phyloP scores from a whole-genome alignment of 768 basidiomycete species.

The Nevesoporus exiguus region DNA sequence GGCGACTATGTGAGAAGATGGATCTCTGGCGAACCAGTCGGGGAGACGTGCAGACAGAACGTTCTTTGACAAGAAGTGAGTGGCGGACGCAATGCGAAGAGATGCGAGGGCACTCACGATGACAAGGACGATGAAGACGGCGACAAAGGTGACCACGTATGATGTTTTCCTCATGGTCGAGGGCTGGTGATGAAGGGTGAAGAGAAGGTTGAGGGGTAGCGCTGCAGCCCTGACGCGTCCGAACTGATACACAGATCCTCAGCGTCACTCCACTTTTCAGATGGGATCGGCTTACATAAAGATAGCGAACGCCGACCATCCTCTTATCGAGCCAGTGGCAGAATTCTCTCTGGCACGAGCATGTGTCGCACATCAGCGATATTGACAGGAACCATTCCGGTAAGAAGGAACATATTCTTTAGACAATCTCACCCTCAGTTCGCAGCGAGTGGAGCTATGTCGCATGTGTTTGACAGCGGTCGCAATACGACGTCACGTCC shows the following conservation, averaged over 20 bases:
- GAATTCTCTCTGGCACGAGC: conserved; percentile 9
- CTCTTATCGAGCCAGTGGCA: conserved; percentile 19
- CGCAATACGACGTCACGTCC: conserved; percentile 19
- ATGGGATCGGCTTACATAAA: conserved; percentile 6
- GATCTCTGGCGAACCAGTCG: conserved; percentile 55
- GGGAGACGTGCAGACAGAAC: conserved; percentile 50
- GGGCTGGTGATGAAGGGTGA: background rate
- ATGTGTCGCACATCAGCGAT: too few relatives aligned
- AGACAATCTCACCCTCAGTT: background rate
- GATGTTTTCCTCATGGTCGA: conserved; percentile 62
- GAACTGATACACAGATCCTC: background rate
- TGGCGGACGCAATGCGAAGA: background rate
- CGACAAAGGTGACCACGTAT: conserved; percentile 61
- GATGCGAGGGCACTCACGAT: conserved; percentile 41
- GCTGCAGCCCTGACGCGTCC: too few relatives aligned
- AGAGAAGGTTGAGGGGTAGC: background rate
- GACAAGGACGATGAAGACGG: conserved; percentile 46
- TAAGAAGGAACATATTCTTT: too few relatives aligned
- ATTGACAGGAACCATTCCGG: too few relatives aligned
- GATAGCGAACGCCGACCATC: background rate
- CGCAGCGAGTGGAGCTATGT: background rate
- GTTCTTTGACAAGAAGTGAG: conserved; percentile 41
- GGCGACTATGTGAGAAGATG: conserved; percentile 13
- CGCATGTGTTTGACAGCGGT: background rate
- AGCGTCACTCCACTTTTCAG: background rate